Conservation (phyloP, 805 yeast genomes). For the Vanderwaltozyma yarrowii region DNA sequence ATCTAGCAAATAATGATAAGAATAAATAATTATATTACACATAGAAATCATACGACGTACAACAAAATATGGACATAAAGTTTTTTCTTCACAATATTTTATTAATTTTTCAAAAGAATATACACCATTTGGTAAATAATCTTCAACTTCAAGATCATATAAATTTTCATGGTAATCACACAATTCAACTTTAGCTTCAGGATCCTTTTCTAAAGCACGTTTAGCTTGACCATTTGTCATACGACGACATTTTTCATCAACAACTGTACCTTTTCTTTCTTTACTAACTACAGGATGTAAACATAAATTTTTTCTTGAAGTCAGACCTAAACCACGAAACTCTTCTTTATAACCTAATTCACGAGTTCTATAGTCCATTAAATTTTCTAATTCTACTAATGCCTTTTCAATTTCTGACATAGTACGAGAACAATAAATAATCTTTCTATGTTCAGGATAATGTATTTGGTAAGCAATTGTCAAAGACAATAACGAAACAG, state of each 20-base stretch:
- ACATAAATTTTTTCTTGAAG: conserved; percentile 91
- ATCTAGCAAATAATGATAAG: conserved; percentile 91
- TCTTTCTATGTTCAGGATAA: conserved; percentile 84
- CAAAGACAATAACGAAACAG: conserved; percentile 80
- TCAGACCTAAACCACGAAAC: conserved; percentile 86
- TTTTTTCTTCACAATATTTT: conserved; percentile 64
- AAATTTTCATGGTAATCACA: conserved; percentile 90
- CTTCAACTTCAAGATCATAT: conserved; percentile 76
- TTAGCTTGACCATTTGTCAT: conserved; percentile 87
- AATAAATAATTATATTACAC: conserved; percentile 89
- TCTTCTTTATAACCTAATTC: conserved; percentile 84
- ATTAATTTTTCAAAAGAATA: conserved; percentile 83
- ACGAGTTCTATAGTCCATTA: conserved; percentile 77
- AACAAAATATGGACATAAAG: conserved; percentile 92
- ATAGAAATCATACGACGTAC: conserved; percentile 95
- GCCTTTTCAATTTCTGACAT: conserved; percentile 99
- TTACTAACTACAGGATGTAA: conserved; percentile 78
- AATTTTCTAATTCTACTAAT: conserved; percentile 72
- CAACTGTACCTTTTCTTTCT: conserved; percentile 84
- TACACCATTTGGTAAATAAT: conserved; percentile 85
- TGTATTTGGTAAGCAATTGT: conserved; percentile 93
- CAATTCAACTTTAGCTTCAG: conserved; percentile 44
- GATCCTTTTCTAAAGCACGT: conserved; percentile 50
- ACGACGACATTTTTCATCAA: conserved; percentile 92
- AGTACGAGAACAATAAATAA: conserved; percentile 97